Percentiles rank a stretch among this genome's conserved stretches.
phyloP scores from a whole-genome alignment of 2,329 filamentous ascomycete species.

The Ploettnerulaceae sp. region DNA sequence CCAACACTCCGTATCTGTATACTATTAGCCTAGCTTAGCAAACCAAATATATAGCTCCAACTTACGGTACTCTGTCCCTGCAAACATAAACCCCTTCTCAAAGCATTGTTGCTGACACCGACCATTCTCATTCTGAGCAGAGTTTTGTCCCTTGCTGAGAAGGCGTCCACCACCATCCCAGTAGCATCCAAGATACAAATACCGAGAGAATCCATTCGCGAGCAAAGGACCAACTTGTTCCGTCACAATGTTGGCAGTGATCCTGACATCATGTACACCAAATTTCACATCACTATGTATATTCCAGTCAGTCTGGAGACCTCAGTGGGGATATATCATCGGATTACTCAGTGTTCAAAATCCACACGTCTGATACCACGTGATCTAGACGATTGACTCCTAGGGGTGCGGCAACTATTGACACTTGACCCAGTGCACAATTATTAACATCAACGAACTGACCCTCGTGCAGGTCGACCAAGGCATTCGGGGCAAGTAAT shows the following conservation, averaged over 20 bases:
- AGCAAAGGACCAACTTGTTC: constrained; percentile 37
- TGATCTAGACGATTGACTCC: constrained; percentile 34
- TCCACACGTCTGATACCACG: constrained; percentile 35
- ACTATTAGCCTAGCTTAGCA: not conserved
- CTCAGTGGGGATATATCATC: not conserved
- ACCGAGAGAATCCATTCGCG: constrained; percentile 30
- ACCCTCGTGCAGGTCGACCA: constrained; percentile 35
- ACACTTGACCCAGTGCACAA: constrained; percentile 33
- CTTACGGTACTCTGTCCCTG: constrained; percentile 34
- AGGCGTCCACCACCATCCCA: constrained; percentile 36
- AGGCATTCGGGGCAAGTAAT: constrained; percentile 34
- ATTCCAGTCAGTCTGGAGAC: not conserved
- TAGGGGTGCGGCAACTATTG: constrained; percentile 31
- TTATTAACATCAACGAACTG: constrained; percentile 32
- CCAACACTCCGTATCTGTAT: constrained; percentile 29
- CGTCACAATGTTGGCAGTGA: constrained; percentile 34
- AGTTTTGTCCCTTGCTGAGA: constrained; percentile 31
- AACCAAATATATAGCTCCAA: not conserved
- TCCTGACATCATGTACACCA: constrained; percentile 36
- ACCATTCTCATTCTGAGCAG: constrained; percentile 34
- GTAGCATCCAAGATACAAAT: constrained; percentile 39
- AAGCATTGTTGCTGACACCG: constrained; percentile 34
- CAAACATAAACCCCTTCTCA: constrained; percentile 32
- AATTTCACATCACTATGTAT: constrained; percentile 35
- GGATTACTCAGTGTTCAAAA: constrained; percentile 37